Evolutionary conservation across 2,329 filamentous ascomycete genomes (phyloP).

Genomic region (Pleomassaria siparia): DNA sequence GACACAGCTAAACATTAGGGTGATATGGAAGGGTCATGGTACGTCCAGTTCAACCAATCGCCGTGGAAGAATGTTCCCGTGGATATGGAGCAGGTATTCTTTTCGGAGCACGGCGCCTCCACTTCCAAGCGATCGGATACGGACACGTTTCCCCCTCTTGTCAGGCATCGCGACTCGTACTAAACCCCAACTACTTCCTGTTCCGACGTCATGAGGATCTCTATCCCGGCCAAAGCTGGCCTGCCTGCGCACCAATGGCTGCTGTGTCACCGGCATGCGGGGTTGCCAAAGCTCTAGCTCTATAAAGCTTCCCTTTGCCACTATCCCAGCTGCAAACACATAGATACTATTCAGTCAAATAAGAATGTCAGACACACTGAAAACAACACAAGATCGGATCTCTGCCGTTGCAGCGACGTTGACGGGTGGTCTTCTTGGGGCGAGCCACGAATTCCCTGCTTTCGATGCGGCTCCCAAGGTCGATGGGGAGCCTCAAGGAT

Average conservation of each 20-base stretch:
- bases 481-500: slow-evolving; percentile 36
- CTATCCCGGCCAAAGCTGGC: too few species aligned
- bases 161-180: slow-evolving; percentile 2
- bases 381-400: slow-evolving; percentile 17
- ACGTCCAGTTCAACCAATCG: too few species aligned
- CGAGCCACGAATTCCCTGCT: slow-evolving; percentile 27
- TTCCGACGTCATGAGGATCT: background rate
- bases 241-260: background rate
- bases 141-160: background rate
- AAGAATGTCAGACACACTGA: slow-evolving; percentile 10
- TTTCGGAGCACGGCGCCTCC: background rate
- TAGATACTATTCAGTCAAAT: background rate
- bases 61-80: too few species aligned
- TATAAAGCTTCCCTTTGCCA: background rate
- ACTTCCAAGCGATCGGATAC: slow-evolving; percentile 5
- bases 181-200: background rate
- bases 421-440: slow-evolving; percentile 9
- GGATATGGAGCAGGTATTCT: background rate
- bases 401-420: slow-evolving; percentile 13
- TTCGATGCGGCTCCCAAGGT: slow-evolving; percentile 38
- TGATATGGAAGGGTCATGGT: too few species aligned
- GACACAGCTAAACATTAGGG: too few species aligned
- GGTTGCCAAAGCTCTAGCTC: background rate
- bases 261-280: background rate
- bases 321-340: background rate